A percentile compares a stretch with the other conserved stretches of the same genome.
These are phyloP conservation scores for Chrysosporium keratinophilum DNA, from an alignment of 2,329 filamentous ascomycete species.

Conservation along the genomic window DNA sequence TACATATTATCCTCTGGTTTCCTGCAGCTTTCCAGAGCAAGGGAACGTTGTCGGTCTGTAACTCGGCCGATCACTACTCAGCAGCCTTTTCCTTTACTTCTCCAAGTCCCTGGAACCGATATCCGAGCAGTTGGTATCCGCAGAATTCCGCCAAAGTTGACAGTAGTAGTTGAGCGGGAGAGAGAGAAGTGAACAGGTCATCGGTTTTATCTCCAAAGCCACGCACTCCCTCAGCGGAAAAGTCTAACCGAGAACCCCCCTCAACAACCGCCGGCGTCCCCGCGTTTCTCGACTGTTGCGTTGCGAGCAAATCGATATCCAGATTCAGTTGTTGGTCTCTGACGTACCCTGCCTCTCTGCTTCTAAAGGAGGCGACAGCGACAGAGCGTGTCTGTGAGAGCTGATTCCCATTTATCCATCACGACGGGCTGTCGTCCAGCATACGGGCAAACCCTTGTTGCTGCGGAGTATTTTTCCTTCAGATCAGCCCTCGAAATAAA, in stretches of 20 bases:
- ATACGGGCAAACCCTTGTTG: background rate
- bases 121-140: slow-evolving; percentile 2
- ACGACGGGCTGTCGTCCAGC: background rate
- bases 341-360: background rate
- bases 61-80: slow-evolving; percentile 7
- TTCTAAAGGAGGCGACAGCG: background rate
- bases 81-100: background rate
- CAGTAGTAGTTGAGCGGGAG: background rate
- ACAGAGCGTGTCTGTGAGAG: too few relatives aligned
- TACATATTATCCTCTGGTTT: background rate
- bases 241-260: too few relatives aligned
- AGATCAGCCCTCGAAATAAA: background rate
- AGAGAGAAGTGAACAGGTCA: too few relatives aligned
- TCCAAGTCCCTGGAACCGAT: background rate
- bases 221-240: too few relatives aligned
- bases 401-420: background rate
- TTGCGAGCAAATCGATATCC: too few relatives aligned
- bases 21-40: background rate
- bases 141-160: background rate
- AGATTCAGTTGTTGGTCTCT: background rate
- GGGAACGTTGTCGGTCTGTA: background rate
- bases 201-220: too few relatives aligned
- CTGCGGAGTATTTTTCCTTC: slow-evolving; percentile 3
- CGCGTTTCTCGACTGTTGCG: too few relatives aligned
- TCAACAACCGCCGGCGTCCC: too few relatives aligned